Evolutionary conservation across 2,329 filamentous ascomycete genomes (phyloP), one percentile per base, ranked within the genome.

Genomic region (Fusarium sp.): DNA sequence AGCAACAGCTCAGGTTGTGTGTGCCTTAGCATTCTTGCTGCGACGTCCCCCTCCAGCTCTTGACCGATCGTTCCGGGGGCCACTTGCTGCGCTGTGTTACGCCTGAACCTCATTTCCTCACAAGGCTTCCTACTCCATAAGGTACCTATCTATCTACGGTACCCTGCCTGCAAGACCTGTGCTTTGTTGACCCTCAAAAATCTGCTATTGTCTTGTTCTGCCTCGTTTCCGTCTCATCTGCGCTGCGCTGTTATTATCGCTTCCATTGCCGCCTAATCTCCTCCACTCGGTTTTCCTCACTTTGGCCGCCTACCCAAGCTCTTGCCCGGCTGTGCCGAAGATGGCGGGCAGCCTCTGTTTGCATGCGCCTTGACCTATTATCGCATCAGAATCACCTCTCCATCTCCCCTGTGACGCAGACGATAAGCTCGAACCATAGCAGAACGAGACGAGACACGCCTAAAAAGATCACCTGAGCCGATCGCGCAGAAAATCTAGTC

Each of bases 41-140:
- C 31, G 57, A 52, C 56, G 33, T 63, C 36, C 48, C 57, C 58
- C 36, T 64, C 59, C 51, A 69, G 61, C 62, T 66, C 71, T 66
- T 73, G 76, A 77, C 76, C 76, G 76, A 78, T 77, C 72, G 64
- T 78, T 75, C 76, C 76, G 76, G 76, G 60, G 76, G 41, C 41
- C 48, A 58, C 67, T 31, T 68, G 36, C 51, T 73, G 56, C 61
- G 57, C 63, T 59, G 52, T 60, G 41, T 42, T 69, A 63, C 56
- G 42, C 35, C 35, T 41, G 52, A 49, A 44, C 51, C 67, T 51
- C 55, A 63, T 63, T 58, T 63, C 52, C 33, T 63, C 44, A 58
- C 63, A 57, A 66, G 63, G 64, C 71, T 63, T 49, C 42, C 71
- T 63, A 52, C 42, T 44, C 41, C n/a, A 26, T 26, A 26, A 26